Evolutionary conservation across 208 protist genomes (phyloP).

Genomic region (Crithidia sp.): DNA sequence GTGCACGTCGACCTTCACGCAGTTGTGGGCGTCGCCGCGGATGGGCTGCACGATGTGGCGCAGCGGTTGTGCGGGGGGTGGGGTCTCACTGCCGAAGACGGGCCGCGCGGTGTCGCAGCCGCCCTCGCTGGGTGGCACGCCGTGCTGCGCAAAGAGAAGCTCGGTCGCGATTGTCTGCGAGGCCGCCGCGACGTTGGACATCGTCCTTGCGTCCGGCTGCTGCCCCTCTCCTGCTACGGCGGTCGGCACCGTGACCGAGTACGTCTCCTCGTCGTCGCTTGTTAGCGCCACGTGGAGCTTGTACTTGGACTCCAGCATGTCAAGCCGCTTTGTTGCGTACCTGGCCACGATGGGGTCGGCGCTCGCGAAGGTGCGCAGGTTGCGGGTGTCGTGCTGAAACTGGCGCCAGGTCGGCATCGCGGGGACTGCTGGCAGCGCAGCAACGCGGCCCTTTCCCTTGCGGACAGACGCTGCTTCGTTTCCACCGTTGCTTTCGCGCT

Average conservation of each 20-base stretch:
- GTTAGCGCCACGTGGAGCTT: slow-evolving; percentile 76
- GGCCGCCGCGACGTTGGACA: not conserved
- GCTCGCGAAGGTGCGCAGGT: slow-evolving; percentile 49
- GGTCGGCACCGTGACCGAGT: slow-evolving; percentile 5
- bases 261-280: slow-evolving; percentile 75
- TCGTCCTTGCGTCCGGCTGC: not conserved
- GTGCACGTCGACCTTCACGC: slow-evolving; percentile 88
- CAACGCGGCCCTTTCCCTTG: not conserved
- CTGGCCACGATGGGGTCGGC: slow-evolving; percentile 61
- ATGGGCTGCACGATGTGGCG: slow-evolving; percentile 28
- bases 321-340: slow-evolving; percentile 67
- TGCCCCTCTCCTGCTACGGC: not conserved
- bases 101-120: not conserved
- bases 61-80: not conserved
- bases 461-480: no score
- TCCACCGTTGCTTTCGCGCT: not conserved
- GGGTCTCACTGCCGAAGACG: not conserved
- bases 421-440: slow-evolving; percentile 13
- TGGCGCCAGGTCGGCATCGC: slow-evolving; percentile 62
- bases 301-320: slow-evolving; percentile 89
- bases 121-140: not conserved
- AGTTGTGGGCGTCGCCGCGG: slow-evolving; percentile 77
- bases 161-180: not conserved
- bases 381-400: slow-evolving; percentile 67
- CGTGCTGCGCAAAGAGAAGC: not conserved